Conservation (phyloP, 805 yeast genomes). For the Zygoascus flipseniorum region DNA sequence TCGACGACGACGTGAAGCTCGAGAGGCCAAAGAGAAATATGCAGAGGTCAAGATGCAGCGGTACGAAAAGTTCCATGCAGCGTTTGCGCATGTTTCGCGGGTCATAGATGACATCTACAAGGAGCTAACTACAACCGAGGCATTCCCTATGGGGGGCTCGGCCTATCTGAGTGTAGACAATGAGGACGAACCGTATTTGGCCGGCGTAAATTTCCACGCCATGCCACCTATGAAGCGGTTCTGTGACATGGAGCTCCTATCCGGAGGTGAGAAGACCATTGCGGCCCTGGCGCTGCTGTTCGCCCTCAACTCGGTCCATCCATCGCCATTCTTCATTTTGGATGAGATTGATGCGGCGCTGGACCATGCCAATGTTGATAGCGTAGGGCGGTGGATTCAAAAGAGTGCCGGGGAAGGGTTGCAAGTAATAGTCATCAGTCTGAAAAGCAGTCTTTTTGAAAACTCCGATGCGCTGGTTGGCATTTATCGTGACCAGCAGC, state of each 20-base stretch:
- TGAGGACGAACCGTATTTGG: slow-evolving; percentile 78
- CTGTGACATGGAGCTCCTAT: slow-evolving; percentile 81
- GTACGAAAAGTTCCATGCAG: slow-evolving; percentile 53
- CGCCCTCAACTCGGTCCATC: slow-evolving; percentile 83
- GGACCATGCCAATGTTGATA: slow-evolving; percentile 79
- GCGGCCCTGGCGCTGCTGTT: slow-evolving; percentile 91
- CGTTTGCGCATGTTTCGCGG: slow-evolving; percentile 67
- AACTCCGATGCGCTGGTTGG: slow-evolving; percentile 88
- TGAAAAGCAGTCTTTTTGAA: slow-evolving; percentile 81
- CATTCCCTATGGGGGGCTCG: slow-evolving; percentile 83
- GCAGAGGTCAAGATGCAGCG: slow-evolving; percentile 52
- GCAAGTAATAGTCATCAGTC: slow-evolving; percentile 87
- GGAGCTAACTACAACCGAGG: slow-evolving; percentile 67
- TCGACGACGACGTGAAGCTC: slow-evolving; percentile 51
- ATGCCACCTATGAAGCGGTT: slow-evolving; percentile 95
- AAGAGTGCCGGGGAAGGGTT: slow-evolving; percentile 55
- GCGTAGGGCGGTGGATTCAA: slow-evolving; percentile 78
- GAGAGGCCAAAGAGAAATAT: slow-evolving; percentile 45
- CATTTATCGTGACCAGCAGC: slow-evolving; percentile 43
- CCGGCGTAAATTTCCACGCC: slow-evolving; percentile 83
- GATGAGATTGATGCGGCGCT: slow-evolving; percentile 99
- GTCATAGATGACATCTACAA: slow-evolving; percentile 72
- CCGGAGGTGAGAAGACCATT: slow-evolving; percentile 95
- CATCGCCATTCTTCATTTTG: slow-evolving; percentile 90
- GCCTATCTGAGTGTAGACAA: slow-evolving; percentile 82